Conservation (phyloP, 1,139 yeast genomes). For the Hansenula lynferdii region DNA sequence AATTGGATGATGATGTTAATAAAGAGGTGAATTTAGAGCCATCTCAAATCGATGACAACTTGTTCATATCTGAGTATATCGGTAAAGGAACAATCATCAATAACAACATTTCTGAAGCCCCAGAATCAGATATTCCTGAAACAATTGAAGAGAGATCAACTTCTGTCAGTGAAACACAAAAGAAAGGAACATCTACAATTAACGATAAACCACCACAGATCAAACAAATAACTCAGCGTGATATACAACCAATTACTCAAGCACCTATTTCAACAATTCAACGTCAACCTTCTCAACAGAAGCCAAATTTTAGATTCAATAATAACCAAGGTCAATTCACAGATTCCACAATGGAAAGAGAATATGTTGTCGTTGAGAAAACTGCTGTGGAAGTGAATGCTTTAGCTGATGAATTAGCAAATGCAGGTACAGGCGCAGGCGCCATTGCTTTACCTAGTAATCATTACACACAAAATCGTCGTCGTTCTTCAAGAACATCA, state of each 20-base stretch:
- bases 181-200: slow-evolving; percentile 1
- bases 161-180: slow-evolving; percentile 1
- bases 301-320: slow-evolving; percentile 12
- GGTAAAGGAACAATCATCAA: slow-evolving; percentile 26
- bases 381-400: slow-evolving; percentile 94
- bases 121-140: slow-evolving; percentile 6
- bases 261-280: slow-evolving; percentile 3
- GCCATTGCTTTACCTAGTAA: slow-evolving; percentile 32
- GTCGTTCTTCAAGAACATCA: slow-evolving; percentile 30
- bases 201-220: slow-evolving; percentile 4
- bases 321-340: slow-evolving; percentile 23
- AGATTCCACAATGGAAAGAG: slow-evolving; percentile 62
- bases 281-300: slow-evolving; percentile 6
- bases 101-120: slow-evolving; percentile 12
- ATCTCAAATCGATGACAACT: slow-evolving; percentile 66
- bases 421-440: slow-evolving; percentile 55
- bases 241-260: slow-evolving; percentile 18
- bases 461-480: slow-evolving; percentile 18
- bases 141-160: slow-evolving; percentile 14
- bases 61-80: slow-evolving; percentile 79
- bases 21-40: slow-evolving; percentile 45
- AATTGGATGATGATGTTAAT: slow-evolving; percentile 27
- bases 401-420: slow-evolving; percentile 84
- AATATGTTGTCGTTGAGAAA: slow-evolving; percentile 92
- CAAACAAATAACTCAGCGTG: slow-evolving; percentile 18